phyloP scores from a whole-genome alignment of 345 rosid species.

The Schrenkiella parvula region DNA sequence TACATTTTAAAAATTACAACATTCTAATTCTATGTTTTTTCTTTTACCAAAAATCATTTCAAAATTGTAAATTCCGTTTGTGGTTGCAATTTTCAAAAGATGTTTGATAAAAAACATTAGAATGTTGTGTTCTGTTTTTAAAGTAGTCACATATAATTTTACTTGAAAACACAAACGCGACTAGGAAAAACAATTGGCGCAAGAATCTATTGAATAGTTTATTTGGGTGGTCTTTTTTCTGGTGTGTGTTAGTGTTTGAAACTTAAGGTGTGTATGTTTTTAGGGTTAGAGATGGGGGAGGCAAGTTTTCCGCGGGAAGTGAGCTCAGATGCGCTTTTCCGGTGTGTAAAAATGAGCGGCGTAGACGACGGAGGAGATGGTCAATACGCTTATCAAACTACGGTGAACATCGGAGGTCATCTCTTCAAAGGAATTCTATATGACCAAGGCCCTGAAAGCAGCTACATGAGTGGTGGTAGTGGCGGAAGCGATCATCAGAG shows the following conservation, averaged over 20 bases:
- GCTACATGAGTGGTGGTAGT: slow-evolving; percentile 39
- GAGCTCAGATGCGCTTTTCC: slow-evolving; percentile 63
- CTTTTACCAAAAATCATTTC: not conserved
- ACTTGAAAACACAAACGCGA: not conserved
- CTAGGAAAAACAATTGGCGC: not conserved
- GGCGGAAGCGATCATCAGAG: slow-evolving; percentile 45
- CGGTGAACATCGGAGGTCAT: slow-evolving; percentile 82
- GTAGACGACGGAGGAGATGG: slow-evolving; percentile 67
- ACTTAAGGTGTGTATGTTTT: slow-evolving; percentile 4
- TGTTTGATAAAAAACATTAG: not conserved
- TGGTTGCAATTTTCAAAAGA: not conserved
- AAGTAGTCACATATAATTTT: not conserved
- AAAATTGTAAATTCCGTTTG: not conserved
- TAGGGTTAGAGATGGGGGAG: slow-evolving; percentile 69
- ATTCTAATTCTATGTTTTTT: not conserved
- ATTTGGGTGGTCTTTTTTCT: not conserved
- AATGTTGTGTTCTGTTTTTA: slow-evolving; percentile 4
- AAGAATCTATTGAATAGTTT: not conserved
- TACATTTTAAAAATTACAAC: not conserved
- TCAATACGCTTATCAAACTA: slow-evolving; percentile 81
- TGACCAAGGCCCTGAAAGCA: slow-evolving; percentile 75
- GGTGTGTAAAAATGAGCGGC: slow-evolving; percentile 70
- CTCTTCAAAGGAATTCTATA: slow-evolving; percentile 87
- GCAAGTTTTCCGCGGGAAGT: slow-evolving; percentile 64
- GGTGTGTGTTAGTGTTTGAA: not conserved